Conservation (phyloP, 1,139 yeast species). For the Meyerozyma smithsonii region DNA sequence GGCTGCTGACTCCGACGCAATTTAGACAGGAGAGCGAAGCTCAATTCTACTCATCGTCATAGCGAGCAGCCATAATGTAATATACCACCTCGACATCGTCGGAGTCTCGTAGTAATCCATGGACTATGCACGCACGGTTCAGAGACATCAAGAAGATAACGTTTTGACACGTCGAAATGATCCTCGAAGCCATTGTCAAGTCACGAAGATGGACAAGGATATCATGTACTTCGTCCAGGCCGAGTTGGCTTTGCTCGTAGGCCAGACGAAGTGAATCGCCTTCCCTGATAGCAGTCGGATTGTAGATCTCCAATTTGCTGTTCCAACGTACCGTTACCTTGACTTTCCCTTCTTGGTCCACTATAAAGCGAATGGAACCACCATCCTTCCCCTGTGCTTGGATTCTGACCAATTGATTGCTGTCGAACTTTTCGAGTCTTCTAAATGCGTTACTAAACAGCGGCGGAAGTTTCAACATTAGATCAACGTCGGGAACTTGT, state of each 20-base stretch:
- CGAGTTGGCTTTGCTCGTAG: background rate
- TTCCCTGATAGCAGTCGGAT: constrained; percentile 13
- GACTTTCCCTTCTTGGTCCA: constrained; percentile 51
- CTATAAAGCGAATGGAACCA: constrained; percentile 42
- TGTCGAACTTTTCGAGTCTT: constrained; percentile 51
- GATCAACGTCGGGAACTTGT: constrained; percentile 39
- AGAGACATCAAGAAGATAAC: constrained; percentile 47
- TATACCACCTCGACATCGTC: constrained; percentile 54
- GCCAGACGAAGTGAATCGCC: constrained; percentile 2
- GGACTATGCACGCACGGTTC: constrained; percentile 51
- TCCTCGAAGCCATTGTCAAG: constrained; percentile 37
- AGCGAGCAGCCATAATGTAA: constrained; percentile 26
- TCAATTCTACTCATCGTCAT: constrained; percentile 9
- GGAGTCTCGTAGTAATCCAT: constrained; percentile 52
- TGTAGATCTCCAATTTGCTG: constrained; percentile 34
- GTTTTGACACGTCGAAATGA: constrained; percentile 50
- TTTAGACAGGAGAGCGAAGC: too few relatives aligned
- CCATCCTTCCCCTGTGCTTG: constrained; percentile 30
- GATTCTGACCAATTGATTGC: constrained; percentile 29
- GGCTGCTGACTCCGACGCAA: background rate
- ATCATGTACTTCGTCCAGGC: background rate
- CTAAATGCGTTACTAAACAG: constrained; percentile 45
- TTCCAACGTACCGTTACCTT: constrained; percentile 58
- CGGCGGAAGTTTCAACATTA: constrained; percentile 46
- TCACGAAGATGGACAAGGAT: background rate